These are phyloP conservation scores for Hamigera avellanea DNA, from an alignment of 495 filamentous ascomycete species.

Conservation along the genomic window DNA sequence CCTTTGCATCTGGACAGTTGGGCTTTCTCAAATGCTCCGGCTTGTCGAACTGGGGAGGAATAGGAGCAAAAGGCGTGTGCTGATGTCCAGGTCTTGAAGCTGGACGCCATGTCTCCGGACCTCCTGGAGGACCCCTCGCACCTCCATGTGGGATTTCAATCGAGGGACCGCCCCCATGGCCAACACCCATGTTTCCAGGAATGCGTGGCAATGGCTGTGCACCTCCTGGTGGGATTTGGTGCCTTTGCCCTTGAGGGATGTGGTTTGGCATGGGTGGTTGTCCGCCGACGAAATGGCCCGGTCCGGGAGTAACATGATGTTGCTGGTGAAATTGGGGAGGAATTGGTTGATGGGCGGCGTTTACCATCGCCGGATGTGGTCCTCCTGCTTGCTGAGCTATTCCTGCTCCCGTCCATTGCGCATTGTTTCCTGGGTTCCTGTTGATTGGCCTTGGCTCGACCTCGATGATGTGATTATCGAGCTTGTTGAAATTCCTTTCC, in stretches of 20 bases:
- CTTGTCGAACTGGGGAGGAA: background rate
- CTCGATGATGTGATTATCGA: conserved; percentile 1
- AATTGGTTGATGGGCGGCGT: background rate
- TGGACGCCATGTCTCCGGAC: background rate
- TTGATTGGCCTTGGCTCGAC: background rate
- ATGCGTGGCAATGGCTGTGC: background rate
- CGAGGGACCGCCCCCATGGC: background rate
- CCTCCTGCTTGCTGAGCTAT: background rate
- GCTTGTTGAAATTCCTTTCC: background rate
- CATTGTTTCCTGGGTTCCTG: background rate
- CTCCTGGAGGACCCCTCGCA: background rate
- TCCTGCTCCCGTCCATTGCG: background rate
- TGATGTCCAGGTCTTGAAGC: background rate
- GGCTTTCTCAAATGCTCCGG: background rate
- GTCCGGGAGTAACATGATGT: background rate
- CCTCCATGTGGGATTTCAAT: too few relatives aligned
- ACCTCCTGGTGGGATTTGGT: background rate
- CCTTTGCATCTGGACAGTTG: background rate
- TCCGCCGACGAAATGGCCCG: background rate
- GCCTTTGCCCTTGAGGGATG: background rate
- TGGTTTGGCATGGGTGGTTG: background rate
- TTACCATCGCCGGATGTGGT: background rate
- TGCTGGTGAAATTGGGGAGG: background rate
- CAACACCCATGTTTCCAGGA: background rate
- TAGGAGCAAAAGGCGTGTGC: background rate